A percentile compares a stretch with the other conserved stretches of the same genome.
phyloP scores from a whole-genome alignment of 2,329 filamentous ascomycete species.

The Hypoxylon sp. region DNA sequence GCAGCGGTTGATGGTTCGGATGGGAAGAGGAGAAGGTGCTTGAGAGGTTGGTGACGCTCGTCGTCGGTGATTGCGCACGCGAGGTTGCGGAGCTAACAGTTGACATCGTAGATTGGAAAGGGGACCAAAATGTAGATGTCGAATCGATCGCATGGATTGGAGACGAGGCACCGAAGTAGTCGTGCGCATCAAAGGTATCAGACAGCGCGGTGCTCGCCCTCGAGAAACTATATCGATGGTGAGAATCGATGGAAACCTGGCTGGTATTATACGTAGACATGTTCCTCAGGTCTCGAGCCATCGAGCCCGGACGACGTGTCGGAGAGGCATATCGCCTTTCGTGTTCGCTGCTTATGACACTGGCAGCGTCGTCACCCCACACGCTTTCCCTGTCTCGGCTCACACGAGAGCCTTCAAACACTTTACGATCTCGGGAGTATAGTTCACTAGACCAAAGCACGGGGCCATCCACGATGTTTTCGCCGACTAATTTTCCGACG shows the following conservation, averaged over 20 bases:
- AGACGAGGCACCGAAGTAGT: slow-evolving; percentile 78
- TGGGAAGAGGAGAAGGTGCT: slow-evolving; percentile 66
- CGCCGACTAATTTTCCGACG: slow-evolving; percentile 86
- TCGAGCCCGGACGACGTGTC: slow-evolving; percentile 65
- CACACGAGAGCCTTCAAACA: slow-evolving; percentile 64
- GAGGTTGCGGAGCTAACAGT: slow-evolving; percentile 74
- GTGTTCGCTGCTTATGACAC: slow-evolving; percentile 70
- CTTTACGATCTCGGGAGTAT: slow-evolving; percentile 81
- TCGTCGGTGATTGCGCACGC: slow-evolving; percentile 73
- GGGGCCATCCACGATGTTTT: slow-evolving; percentile 86
- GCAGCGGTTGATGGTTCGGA: slow-evolving; percentile 59
- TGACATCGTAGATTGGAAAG: slow-evolving; percentile 79
- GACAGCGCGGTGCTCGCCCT: slow-evolving; percentile 70
- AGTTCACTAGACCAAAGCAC: slow-evolving; percentile 94
- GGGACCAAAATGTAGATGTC: slow-evolving; percentile 89
- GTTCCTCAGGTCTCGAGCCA: slow-evolving; percentile 70
- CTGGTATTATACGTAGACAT: slow-evolving; percentile 75
- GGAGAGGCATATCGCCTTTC: slow-evolving; percentile 64
- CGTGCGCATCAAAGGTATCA: slow-evolving; percentile 78
- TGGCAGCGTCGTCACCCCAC: slow-evolving; percentile 67
- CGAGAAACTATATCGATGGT: slow-evolving; percentile 73
- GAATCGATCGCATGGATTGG: slow-evolving; percentile 82
- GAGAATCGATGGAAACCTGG: slow-evolving; percentile 79
- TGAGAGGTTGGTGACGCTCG: slow-evolving; percentile 72
- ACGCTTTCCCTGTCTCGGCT: slow-evolving; percentile 63